These are phyloP conservation scores for Desmodesmus armatus DNA, from an alignment of 139 green algal species.

Conservation along the genomic window DNA sequence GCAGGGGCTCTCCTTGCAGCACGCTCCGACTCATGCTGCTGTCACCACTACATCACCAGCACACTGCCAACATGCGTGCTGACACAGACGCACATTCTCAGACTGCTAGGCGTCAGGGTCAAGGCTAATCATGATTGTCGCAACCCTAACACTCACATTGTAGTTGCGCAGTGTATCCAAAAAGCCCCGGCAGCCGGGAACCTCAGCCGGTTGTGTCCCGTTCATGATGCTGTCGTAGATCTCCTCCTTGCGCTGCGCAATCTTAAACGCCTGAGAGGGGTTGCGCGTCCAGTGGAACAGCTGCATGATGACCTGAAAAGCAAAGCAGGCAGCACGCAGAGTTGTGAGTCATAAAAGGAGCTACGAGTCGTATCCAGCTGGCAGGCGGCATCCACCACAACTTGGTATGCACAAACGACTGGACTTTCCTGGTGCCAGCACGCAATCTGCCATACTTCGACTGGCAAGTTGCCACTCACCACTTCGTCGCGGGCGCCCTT, in stretches of 20 bases:
- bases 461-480: constrained; percentile 52
- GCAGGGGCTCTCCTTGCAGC: background rate
- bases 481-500: constrained; percentile 94
- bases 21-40: background rate
- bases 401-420: background rate
- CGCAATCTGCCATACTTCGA: no score
- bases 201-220: constrained; percentile 50
- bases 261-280: constrained; percentile 69
- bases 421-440: no score
- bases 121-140: no score
- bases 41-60: background rate
- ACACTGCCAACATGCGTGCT: background rate
- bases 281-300: constrained; percentile 94
- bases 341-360: background rate
- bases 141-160: constrained; percentile 53
- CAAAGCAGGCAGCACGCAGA: background rate
- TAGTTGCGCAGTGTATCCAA: constrained; percentile 80
- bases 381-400: background rate
- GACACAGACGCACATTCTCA: no score
- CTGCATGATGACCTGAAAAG: constrained; percentile 79
- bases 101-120: no score
- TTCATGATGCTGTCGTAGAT: constrained; percentile 72
- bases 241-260: constrained; percentile 84
- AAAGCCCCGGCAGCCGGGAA: constrained; percentile 70
- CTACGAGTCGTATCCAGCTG: no score